Evolutionary conservation across 331 rosid species (phyloP).

Genomic region (Quercus phellos): DNA sequence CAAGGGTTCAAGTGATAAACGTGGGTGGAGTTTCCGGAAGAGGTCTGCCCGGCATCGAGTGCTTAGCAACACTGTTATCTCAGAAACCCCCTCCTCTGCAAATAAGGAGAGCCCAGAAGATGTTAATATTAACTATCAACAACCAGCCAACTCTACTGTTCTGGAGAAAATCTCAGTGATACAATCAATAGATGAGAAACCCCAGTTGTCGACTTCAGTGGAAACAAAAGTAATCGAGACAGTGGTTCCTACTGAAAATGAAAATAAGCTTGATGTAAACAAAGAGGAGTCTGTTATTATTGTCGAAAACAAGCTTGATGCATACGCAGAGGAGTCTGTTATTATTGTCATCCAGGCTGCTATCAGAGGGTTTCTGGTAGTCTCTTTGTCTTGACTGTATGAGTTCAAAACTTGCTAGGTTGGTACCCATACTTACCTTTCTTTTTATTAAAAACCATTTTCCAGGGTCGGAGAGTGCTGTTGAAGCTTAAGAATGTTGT

Average conservation of each 20-base stretch:
- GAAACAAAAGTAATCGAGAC: constrained; percentile 34
- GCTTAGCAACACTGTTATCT: constrained; percentile 77
- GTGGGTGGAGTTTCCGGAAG: constrained; percentile 96
- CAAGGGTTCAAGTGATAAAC: constrained; percentile 74
- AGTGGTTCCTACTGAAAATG: constrained; percentile 36
- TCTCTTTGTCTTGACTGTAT: constrained; percentile 15
- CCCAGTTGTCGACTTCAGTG: constrained; percentile 36
- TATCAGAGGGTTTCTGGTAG: constrained; percentile 69
- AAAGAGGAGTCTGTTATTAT: constrained; percentile 47
- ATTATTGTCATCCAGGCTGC: constrained; percentile 63
- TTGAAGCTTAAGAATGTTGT: constrained; percentile 52
- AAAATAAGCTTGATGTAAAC: constrained; percentile 20
- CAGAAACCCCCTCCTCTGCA: constrained; percentile 50
- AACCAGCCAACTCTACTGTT: constrained; percentile 36
- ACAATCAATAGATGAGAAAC: constrained; percentile 50
- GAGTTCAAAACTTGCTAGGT: background rate
- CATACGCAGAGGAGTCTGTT: constrained; percentile 40
- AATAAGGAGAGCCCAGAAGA: constrained; percentile 66
- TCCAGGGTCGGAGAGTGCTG: constrained; percentile 57
- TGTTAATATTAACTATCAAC: constrained; percentile 36
- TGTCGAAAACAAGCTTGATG: constrained; percentile 30
- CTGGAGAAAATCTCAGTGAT: constrained; percentile 44
- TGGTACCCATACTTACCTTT: background rate
- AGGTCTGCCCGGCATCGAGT: constrained; percentile 79
- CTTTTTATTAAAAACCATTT: background rate